Base-by-base conservation (phyloP, 106 monocot genomes). In the Gastrodia elata region DNA sequence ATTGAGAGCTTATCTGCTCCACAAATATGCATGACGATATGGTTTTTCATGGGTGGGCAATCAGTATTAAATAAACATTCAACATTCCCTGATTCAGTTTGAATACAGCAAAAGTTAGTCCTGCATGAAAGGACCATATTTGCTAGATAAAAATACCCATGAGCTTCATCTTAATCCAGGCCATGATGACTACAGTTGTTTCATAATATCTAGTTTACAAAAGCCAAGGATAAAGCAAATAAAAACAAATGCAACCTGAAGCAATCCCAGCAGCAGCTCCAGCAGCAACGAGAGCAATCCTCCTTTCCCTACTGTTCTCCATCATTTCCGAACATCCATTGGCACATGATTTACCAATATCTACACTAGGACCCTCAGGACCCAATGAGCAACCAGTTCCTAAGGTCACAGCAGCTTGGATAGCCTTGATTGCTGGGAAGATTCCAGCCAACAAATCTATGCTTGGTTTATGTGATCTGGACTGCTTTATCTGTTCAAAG, bases 251-350 rank as follows among this genome's bases (percentile, higher is more conserved):
- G 11, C 67, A 85, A 91, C 98, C 98, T 79, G 98, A 99, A 82
- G 98, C 98, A 82, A 99, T 99, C 79, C 98, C 98, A 77, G 98
- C 98, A 81, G 98, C 98, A 68, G 98, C 91, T 61, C 98, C 98
- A 74, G 98, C 98, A 22, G 98, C 98, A 83, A 93, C 78, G 76
- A 99, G 93, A 43, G 98, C 93, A 71, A 93, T 99, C 74, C 87
- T 91, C 72, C 98, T 93, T 74, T 99, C 98, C 79, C 91, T 81
- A 71, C 93, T 99, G 65, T 93, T 99, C 75, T 99, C 98, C 93
- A 93, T 99, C 98, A 99, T 89, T 77, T 99, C 98, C 52, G 98
- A 88, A 81, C 90, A 99, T 14, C 98, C 98, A 83, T 87, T 68
- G 22, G 98, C 98, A 75, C 98, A 99, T 25, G 98, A 99, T 82